Base-by-base conservation (phyloP, 1,284 basidiomycete species). In the Boletus semigastroideus region DNA sequence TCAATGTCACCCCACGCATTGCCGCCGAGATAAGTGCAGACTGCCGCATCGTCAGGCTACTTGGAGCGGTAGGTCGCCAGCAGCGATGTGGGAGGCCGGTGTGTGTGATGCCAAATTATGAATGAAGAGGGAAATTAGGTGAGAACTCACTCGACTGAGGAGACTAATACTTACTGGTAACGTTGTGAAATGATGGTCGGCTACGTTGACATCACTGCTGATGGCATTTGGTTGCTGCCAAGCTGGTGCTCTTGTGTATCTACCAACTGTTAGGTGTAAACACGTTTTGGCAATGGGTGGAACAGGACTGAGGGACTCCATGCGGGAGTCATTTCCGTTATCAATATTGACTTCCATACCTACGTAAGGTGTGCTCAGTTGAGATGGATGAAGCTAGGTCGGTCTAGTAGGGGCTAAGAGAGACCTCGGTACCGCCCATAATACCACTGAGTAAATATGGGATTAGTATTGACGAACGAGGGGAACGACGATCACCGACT, bases 261-360 rank as follows among this genome's bases (percentile, higher is more conserved):
- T n/a, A n/a, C n/a, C n/a, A n/a, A n/a, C n/a, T n/a, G n/a, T n/a
- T n/a, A n/a, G 25, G 25, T 25, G 25, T 25, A 33, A 33, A 6
- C 33, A 33, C 33, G 11, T 16, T 33, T 33, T 33, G 13, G 14
- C 14, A 9, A 16, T 3, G 6, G 14, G 33, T 31, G 30, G 30
- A 31, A 12, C 30, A 33, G 33, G 5, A 33, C 13, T 9, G 31
- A 33, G 14, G 36, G 14, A 42, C 12, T 2, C 50, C 54, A 56
- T 55, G 57, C 48, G 56, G 52, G 27, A 40, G 33, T 59, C 56
- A 64, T 67, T 54, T 64, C 62, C 63, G 62, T 52, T 67, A 67
- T 67, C 56, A 42, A 8, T 28, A 31, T 38, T 42, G 19, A 12
- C 44, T 28, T 54, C 51, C 34, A 47, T 48, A 22, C 36, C 28